Base-by-base conservation (phyloP, 129 eudicot species). In the Rutidosis leptorrhynchoides region DNA sequence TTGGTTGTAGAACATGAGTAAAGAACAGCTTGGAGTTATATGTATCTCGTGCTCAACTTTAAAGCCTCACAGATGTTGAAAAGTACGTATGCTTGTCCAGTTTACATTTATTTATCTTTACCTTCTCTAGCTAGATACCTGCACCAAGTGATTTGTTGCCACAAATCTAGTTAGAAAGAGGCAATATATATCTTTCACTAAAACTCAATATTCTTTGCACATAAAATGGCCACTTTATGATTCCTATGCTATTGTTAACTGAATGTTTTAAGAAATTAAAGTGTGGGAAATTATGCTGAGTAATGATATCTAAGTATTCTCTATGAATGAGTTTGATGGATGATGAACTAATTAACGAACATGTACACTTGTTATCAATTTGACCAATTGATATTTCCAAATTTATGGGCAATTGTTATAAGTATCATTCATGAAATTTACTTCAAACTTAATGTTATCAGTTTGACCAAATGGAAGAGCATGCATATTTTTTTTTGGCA, bases 1-100 rank as follows among this genome's bases (percentile, higher is more conserved):
- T 57, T 74, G 79, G 25, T n/a, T n/a, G n/a, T n/a, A 51, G 17
- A 58, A 29, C 55, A 57, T n/a, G 66, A 45, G 25, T 66, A 24
- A 33, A 67, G 69, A 68, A 75, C 73, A 75, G 80, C 55, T 51
- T 58, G 63, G 68, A 68, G 80, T 53, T 68, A 60, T 60, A 70
- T 68, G 70, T 51, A 68, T 75, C 80, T 60, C 74, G 80, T 75
- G 80, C 37, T 1, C n/a, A 25, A 42, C 70, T 75, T 75, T 68
- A 60, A 62, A 75, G 37, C 58, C 62, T 68, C 63, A 60, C 58
- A 75, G 74, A 75, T 42, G 80, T 68, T 75, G 80, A 75, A 68
- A 75, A 68, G 63, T 48, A 48, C 56, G 0, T 37, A 57, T 37
- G 40, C 37, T 49, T 8, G 11, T 21, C 61, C 30, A 60, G 28